Evolutionary conservation across 2,329 filamentous ascomycete species (phyloP), one percentile per base, ranked within the genome.

Genomic region (Pseudopyrenochaeta lycopersici): DNA sequence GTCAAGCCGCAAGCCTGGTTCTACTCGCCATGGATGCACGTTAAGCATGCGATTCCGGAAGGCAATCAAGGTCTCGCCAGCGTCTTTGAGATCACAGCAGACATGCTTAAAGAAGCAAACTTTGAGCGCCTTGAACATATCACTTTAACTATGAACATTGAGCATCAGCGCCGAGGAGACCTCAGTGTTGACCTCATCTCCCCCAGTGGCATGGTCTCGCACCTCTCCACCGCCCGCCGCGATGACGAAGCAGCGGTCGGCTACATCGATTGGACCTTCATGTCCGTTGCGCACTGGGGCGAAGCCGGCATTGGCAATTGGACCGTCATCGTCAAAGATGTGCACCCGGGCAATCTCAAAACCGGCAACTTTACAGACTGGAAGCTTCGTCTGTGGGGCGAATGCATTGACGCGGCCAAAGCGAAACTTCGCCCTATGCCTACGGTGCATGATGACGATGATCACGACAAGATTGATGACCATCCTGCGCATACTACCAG

Each of bases 261-360:
- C 7, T 99, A 98, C 73, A 80, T 88, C 32, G 92, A 98, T 77
- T 99, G 95, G 95, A 98, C 94, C 0, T 99, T 99, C 69, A 99
- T 99, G 95, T 96, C 89, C 57, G 95, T 99, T 32, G 93, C 89
- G 60, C 95, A 99, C 74, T 99, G 93, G 92, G 95, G 95, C 43
- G 95, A 99, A 77, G 84, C 84, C 38, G 93, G 92, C 54, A 76
- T 93, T 52, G 95, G 95, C 46, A 93, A 86, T 18, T 99, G 95
- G 95, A 96, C 90, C 0, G 84, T 99, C 33, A 81, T 97, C 45
- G 87, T 98, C 68, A 95, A 92, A 67, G 95, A 99, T 72, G 90
- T 89, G 17, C 81, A 85, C 15, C 43, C 63, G 21, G 84, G 89
- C 54, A 97, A 99, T 72, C 84, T 89, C 4, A 81, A 89, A 74